Conservation (phyloP, 805 yeast species). For the Pichia nanzhaoensis region DNA sequence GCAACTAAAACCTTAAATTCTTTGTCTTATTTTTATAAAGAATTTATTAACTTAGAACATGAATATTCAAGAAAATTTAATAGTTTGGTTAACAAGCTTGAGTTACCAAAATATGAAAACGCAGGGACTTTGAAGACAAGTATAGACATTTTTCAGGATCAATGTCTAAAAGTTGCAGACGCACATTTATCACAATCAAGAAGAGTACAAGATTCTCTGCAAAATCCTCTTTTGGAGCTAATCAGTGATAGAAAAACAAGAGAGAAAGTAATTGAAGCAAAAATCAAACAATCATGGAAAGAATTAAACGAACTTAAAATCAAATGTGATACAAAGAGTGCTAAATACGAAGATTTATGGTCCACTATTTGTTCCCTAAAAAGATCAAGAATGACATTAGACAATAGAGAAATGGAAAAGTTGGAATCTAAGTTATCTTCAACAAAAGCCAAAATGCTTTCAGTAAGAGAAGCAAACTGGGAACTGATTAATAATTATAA, state of each 20-base stretch:
- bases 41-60: constrained; percentile 58
- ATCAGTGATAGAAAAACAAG: constrained; percentile 44
- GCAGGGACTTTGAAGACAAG: constrained; percentile 54
- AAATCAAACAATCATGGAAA: constrained; percentile 31
- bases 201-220: constrained; percentile 45
- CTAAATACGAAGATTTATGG: constrained; percentile 52
- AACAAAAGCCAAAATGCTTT: constrained; percentile 36
- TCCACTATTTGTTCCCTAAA: constrained; percentile 49
- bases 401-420: constrained; percentile 67
- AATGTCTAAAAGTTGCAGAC: constrained; percentile 52
- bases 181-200: constrained; percentile 47
- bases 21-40: constrained; percentile 43
- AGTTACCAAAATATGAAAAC: constrained; percentile 31
- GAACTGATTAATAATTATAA: constrained; percentile 45
- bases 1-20: constrained; percentile 54
- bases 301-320: constrained; percentile 25
- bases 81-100: constrained; percentile 1
- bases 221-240: constrained; percentile 49
- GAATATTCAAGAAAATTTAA: constrained; percentile 58
- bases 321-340: constrained; percentile 35
- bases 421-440: constrained; percentile 49
- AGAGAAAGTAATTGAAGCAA: constrained; percentile 49
- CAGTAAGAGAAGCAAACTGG: constrained; percentile 50
- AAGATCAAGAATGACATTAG: constrained; percentile 58
- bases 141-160: constrained; percentile 50